Conservation (phyloP, 306 rosid genomes). For the Trifolium dubium region DNA sequence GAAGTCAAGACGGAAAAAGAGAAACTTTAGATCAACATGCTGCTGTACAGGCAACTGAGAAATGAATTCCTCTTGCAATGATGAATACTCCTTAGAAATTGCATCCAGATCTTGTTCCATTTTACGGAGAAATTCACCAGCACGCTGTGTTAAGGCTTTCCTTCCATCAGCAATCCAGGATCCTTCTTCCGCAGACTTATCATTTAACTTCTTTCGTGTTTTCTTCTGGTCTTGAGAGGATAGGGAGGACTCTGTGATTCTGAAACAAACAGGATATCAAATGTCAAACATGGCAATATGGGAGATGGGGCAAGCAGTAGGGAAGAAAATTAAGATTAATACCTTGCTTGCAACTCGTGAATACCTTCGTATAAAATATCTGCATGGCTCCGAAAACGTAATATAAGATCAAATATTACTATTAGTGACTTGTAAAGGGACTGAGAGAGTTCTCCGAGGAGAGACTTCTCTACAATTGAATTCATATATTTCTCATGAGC, state of each 20-base stretch:
- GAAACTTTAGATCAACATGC: slow-evolving; percentile 96
- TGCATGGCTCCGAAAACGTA: slow-evolving; percentile 83
- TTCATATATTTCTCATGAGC: slow-evolving; percentile 94
- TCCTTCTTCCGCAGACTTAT: slow-evolving; percentile 56
- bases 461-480: slow-evolving; percentile 90
- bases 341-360: slow-evolving; percentile 93
- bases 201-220: slow-evolving; percentile 52
- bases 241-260: slow-evolving; percentile 68
- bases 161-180: slow-evolving; percentile 91
- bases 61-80: slow-evolving; percentile 82
- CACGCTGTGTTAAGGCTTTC: slow-evolving; percentile 84
- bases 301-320: not conserved
- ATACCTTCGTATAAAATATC: slow-evolving; percentile 93
- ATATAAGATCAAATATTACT: slow-evolving; percentile 83
- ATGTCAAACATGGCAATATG: slow-evolving; percentile 26
- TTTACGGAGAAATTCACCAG: slow-evolving; percentile 80
- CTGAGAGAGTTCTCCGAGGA: slow-evolving; percentile 89
- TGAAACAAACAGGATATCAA: slow-evolving; percentile 49
- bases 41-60: slow-evolving; percentile 95
- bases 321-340: slow-evolving; percentile 35
- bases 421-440: slow-evolving; percentile 81
- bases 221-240: slow-evolving; percentile 67
- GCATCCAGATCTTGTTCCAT: slow-evolving; percentile 80
- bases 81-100: slow-evolving; percentile 83
- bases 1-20: slow-evolving; percentile 93